phyloP scores from a whole-genome alignment of 2,329 filamentous ascomycete species.

The Stemphylium beticola region DNA sequence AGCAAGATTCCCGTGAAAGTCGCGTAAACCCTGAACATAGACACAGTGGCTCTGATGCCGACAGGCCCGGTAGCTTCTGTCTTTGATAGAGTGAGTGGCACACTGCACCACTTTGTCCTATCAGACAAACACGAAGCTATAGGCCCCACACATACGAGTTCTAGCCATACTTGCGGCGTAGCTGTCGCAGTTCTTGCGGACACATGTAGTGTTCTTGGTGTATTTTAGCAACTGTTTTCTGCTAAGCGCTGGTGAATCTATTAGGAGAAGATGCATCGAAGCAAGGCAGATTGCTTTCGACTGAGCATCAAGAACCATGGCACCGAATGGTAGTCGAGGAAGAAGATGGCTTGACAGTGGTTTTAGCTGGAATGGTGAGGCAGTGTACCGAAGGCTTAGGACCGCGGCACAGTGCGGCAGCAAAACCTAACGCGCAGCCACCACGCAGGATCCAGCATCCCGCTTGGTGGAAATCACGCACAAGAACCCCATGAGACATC shows the following conservation, averaged over 20 bases:
- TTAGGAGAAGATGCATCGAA: not conserved
- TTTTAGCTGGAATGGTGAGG: conserved; percentile 2
- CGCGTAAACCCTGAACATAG: not conserved
- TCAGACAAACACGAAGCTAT: not conserved
- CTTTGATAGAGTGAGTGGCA: not conserved
- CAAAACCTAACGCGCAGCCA: conserved; percentile 1
- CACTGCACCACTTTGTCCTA: not conserved
- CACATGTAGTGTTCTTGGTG: not conserved
- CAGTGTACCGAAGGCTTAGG: conserved; percentile 3
- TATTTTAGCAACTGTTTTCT: not conserved
- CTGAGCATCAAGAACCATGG: not conserved
- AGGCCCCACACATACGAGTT: not conserved
- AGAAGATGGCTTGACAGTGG: not conserved
- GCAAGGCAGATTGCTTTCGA: conserved; percentile 1
- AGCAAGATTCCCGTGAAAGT: not conserved
- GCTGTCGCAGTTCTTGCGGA: not conserved
- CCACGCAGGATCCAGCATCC: not conserved
- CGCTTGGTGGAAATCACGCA: not conserved
- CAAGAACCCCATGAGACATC: not conserved
- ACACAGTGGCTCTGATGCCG: not conserved
- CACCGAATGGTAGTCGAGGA: not conserved
- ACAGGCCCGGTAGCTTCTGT: not conserved
- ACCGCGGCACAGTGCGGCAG: conserved; percentile 4
- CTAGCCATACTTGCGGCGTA: not conserved
- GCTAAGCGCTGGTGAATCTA: not conserved